Evolutionary conservation across 164 flowering plant genomes (phyloP), one percentile per base, ranked within the genome.

Genomic region (Hamamelis virginiana): DNA sequence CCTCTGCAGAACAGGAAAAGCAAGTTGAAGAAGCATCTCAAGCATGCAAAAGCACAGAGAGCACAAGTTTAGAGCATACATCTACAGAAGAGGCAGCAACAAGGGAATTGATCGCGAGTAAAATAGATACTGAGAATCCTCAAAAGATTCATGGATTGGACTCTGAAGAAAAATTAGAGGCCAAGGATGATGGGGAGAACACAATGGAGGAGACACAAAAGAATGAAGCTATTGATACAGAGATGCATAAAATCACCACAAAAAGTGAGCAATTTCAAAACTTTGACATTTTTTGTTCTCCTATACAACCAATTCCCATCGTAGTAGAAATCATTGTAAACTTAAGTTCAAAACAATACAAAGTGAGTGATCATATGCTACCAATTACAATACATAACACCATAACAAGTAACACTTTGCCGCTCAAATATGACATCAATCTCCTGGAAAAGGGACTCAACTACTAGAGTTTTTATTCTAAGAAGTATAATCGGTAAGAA

Each of bases 1-100:
- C 18, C n/a, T 33, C 46, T 15, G 59, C 23, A 56, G 72, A 56
- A 61, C 55, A 65, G 52, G 67, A 52, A 71, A 52, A 67, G 45
- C 60, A 62, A 3, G 25, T 13, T 62, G 62, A 45, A 69, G 25
- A 44, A 21, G 25, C 28, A 28, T 43, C 60, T 50, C 60, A 62
- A 38, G 50, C 38, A 21, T 0, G 8, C 59, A 18, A 69, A 48
- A 33, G 72, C 62, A 14, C 51, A 59, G 55, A 71, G 56, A 28
- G 52, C 12, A 16, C 48, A 48, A 64, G 28, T 27, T 26, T 51
- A 45, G 68, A 69, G 69, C 67, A 74, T 15, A 52, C 62, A 16
- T 38, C 55, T 45, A 25, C 28, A 65, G 59, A 76, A 55, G 71
- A 38, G 47, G 43, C 21, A 50, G n/a, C 15, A 33, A 68, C 47